Conservation (phyloP, 108 stramenopile species). For the Skeletonema marinoi region DNA sequence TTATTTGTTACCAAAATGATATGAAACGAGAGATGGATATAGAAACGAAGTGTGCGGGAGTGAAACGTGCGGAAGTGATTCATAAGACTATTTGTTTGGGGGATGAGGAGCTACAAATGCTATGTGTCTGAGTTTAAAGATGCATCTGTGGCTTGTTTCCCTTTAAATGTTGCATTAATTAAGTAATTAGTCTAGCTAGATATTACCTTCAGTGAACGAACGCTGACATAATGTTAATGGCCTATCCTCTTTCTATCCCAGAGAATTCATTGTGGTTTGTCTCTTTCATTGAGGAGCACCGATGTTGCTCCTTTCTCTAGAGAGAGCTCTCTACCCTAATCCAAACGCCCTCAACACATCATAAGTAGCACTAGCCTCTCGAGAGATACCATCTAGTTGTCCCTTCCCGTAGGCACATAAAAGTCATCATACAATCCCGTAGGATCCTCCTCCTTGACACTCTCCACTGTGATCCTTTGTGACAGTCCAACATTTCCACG, state of each 20-base stretch:
- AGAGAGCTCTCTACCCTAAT: too few relatives aligned
- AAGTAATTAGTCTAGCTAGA: not conserved
- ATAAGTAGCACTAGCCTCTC: too few relatives aligned
- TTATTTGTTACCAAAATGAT: not conserved
- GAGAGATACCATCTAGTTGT: not conserved
- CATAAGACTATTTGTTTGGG: not conserved
- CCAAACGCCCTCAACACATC: too few relatives aligned
- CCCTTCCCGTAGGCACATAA: slow-evolving; percentile 63
- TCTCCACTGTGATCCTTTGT: slow-evolving; percentile 56
- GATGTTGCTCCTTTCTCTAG: too few relatives aligned
- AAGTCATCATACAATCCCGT: slow-evolving; percentile 86
- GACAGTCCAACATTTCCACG: slow-evolving; percentile 71
- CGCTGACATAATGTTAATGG: too few relatives aligned
- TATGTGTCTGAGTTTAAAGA: not conserved
- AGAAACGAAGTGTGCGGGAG: not conserved
- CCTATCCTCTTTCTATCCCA: too few relatives aligned
- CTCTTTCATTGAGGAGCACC: too few relatives aligned
- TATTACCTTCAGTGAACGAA: too few relatives aligned
- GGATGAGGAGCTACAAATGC: not conserved
- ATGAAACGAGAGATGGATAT: not conserved
- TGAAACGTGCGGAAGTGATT: not conserved
- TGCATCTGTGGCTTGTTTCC: not conserved
- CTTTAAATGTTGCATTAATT: not conserved
- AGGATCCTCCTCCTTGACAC: slow-evolving; percentile 72
- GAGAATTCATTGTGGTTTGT: too few relatives aligned